Evolutionary conservation across 805 yeast genomes (phyloP), one percentile per base, ranked within the genome.

Genomic region (Wickerhamomyces ciferrii): DNA sequence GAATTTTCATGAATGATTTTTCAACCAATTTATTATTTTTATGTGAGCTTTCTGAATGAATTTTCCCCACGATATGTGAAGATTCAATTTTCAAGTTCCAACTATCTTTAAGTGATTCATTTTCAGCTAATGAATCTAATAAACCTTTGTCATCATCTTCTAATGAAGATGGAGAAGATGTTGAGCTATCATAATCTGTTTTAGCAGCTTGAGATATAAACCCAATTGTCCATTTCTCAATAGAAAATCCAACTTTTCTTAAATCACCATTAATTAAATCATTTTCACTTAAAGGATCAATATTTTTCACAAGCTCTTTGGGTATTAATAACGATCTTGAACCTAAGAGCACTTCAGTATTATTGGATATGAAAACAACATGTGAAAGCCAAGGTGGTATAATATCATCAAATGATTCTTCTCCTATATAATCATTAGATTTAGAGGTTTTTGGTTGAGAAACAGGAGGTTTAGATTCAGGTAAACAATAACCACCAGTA

Each of bases 241-340:
- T 45, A 5, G 49, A 42, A 20, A 62, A 47, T 29, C 58, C 57
- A 37, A 63, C 59, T 45, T 61, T 67, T 53, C 74, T 65, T 41
- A 70, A 43, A 41, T 68, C 65, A 6, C 71, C 72, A 48, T 61
- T 61, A 3, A 71, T 65, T n/a, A 69, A 51, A 50, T 72, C 76
- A 41, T 68, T 67, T 20, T 64, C 57, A 37, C 70, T 62, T 37
- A 65, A 69, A 3, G 67, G 46, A 9, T 61, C 62, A 1, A 63
- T 43, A 3, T 51, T 45, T 20, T 69, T 61, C 41, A 71, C 62
- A 1, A 66, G 53, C 21, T 67, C 69, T 18, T 69, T 64, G 5
- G 75, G 71, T 56, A 74, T 58, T 42, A 74, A 60, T 2, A 73
- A 63, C 1, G 78, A 73, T 35, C 79, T 63, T 9, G 74, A 65